These are phyloP conservation scores for Tephrocybe sp. DNA, from an alignment of 768 basidiomycete species.

Conservation along the genomic window DNA sequence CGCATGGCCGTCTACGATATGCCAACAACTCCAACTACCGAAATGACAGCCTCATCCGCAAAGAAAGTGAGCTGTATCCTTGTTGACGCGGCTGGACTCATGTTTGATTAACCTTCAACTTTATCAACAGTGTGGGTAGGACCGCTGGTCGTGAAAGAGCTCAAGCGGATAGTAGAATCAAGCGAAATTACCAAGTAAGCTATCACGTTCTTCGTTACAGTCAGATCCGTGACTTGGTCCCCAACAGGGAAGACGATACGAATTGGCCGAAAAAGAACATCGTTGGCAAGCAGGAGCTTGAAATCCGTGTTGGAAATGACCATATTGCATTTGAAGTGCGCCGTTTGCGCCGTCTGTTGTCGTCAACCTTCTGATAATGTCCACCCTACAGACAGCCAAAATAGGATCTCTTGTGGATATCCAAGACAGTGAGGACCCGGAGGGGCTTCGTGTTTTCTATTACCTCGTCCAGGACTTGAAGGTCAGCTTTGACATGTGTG, in stretches of 20 bases:
- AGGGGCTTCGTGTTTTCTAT: constrained; percentile 96
- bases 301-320: constrained; percentile 90
- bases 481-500: constrained; percentile 49
- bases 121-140: constrained; percentile 83
- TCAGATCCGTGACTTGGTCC: neutral
- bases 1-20: constrained; percentile 93
- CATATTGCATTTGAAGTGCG: constrained; percentile 96
- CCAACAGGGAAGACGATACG: constrained; percentile 88
- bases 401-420: constrained; percentile 97
- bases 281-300: constrained; percentile 97
- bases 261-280: constrained; percentile 99
- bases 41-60: constrained; percentile 95
- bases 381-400: constrained; percentile 79
- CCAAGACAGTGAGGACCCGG: constrained; percentile 95
- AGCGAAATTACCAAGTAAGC: constrained; percentile 95
- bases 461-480: constrained; percentile 98
- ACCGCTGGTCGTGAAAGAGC: constrained; percentile 87
- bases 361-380: neutral
- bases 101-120: no score
- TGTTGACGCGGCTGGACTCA: no score
- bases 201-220: neutral
- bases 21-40: constrained; percentile 99
- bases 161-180: constrained; percentile 90
- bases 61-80: constrained; percentile 89
- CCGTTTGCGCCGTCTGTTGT: neutral